These are phyloP conservation scores for Phytopythium chamaehyphon DNA, from an alignment of 352 stramenopile species.

Conservation along the genomic window DNA sequence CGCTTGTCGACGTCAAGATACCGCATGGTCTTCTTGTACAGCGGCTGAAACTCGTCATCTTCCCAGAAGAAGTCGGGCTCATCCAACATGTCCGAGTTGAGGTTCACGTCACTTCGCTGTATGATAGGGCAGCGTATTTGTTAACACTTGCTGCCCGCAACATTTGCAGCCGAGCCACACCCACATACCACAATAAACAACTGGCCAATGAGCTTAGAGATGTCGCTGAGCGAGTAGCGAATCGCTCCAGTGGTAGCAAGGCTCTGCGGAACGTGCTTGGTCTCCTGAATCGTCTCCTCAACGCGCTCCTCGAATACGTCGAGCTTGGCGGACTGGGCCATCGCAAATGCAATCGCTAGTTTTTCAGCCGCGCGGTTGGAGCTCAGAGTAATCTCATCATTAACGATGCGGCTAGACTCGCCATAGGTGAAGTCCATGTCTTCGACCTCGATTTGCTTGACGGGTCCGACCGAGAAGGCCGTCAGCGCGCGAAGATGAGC, in stretches of 20 bases:
- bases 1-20: slow-evolving; percentile 92
- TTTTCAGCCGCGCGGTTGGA: slow-evolving; percentile 85
- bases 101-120: slow-evolving; percentile 90
- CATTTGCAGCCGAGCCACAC: background rate
- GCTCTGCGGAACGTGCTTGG: slow-evolving; percentile 87
- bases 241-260: slow-evolving; percentile 88
- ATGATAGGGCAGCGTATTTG: too few species aligned
- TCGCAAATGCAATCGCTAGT: slow-evolving; percentile 90
- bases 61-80: slow-evolving; percentile 95
- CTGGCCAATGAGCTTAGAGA: slow-evolving; percentile 90
- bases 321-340: slow-evolving; percentile 91
- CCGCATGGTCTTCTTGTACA: slow-evolving; percentile 90
- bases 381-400: slow-evolving; percentile 84
- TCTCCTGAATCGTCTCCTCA: slow-evolving; percentile 84
- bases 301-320: slow-evolving; percentile 91
- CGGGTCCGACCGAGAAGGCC: slow-evolving; percentile 55
- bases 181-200: slow-evolving; percentile 80
- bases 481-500: slow-evolving; percentile 56
- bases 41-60: slow-evolving; percentile 89
- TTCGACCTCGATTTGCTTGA: slow-evolving; percentile 85
- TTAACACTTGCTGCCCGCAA: background rate
- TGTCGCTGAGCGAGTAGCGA: slow-evolving; percentile 86
- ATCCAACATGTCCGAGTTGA: slow-evolving; percentile 94
- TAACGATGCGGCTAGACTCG: slow-evolving; percentile 60
- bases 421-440: slow-evolving; percentile 89